A percentile compares a stretch with the other conserved stretches of the same genome.
Evolutionary conservation across 352 stramenopile genomes (phyloP).

Genomic region (Globisporangium camurandrum): DNA sequence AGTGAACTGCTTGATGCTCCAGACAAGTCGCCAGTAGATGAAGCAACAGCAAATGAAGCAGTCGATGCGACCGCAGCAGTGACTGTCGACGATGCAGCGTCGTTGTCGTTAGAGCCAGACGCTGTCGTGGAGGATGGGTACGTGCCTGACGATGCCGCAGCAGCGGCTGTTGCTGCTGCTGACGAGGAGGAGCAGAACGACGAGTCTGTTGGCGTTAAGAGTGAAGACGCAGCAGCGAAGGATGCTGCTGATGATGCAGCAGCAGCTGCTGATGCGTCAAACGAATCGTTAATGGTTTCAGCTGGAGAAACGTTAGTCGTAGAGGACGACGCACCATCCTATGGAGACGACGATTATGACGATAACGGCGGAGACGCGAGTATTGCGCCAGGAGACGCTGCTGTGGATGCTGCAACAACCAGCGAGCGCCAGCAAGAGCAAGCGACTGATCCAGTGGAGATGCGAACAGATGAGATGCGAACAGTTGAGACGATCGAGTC

Average conservation of each 20-base stretch:
- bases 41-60: neutral
- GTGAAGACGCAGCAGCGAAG: neutral
- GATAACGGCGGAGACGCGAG: too few species aligned
- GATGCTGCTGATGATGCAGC: neutral
- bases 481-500: too few species aligned
- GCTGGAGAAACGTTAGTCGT: neutral
- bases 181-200: neutral
- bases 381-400: too few species aligned
- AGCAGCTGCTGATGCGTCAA: too few species aligned
- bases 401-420: too few species aligned
- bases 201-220: neutral
- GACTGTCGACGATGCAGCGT: neutral
- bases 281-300: too few species aligned
- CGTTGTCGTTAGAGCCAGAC: neutral
- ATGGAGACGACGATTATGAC: too few species aligned
- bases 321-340: slow-evolving; percentile 1
- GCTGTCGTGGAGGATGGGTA: neutral
- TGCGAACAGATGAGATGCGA: too few species aligned
- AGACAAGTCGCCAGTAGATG: too few species aligned
- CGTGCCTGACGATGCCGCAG: neutral
- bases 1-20: neutral
- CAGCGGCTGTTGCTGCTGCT: neutral
- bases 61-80: neutral
- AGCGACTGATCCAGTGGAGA: too few species aligned
- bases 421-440: too few species aligned